A percentile compares a stretch with the other conserved stretches of the same genome.
Conservation (phyloP, 1,284 basidiomycete species). For the Leccinum subrobustum region DNA sequence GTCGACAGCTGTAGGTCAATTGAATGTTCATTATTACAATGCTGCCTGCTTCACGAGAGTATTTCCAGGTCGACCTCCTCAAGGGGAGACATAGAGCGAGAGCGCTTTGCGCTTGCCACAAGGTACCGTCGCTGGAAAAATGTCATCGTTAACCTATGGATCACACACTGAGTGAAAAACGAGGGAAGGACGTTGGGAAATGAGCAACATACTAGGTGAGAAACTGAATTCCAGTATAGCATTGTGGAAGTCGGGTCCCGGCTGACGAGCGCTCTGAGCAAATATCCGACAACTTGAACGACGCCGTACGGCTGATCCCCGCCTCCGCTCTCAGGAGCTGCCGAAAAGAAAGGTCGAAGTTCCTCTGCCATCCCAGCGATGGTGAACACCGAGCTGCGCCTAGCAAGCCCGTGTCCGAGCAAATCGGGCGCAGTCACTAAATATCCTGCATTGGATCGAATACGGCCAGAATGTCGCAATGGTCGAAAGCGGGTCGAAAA, state of each 20-base stretch:
- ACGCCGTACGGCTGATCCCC: no score
- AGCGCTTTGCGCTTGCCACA: constrained; percentile 4
- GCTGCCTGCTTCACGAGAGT: constrained; percentile 4
- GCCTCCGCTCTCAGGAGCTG: no score
- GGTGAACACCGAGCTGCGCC: no score
- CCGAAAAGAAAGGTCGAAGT: no score
- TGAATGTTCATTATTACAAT: not conserved
- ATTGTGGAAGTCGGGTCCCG: not conserved
- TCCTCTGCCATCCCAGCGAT: no score
- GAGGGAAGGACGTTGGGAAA: constrained; percentile 3
- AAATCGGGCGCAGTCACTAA: no score
- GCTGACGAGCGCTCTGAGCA: not conserved
- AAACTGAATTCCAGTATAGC: constrained; percentile 9
- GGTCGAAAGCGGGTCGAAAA: no score
- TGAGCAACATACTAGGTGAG: not conserved
- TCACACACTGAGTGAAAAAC: not conserved
- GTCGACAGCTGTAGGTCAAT: not conserved
- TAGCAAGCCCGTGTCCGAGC: no score
- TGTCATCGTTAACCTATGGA: not conserved
- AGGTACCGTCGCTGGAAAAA: constrained; percentile 3
- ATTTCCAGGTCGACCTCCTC: constrained; percentile 8
- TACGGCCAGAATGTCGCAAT: no score
- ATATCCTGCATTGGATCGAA: no score
- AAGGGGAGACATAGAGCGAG: constrained; percentile 10
- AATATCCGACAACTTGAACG: no score